Percentiles rank a stretch among this genome's conserved stretches.
phyloP scores from a whole-genome alignment of 345 rosid genomes.

The Eucalyptus pauciflora region DNA sequence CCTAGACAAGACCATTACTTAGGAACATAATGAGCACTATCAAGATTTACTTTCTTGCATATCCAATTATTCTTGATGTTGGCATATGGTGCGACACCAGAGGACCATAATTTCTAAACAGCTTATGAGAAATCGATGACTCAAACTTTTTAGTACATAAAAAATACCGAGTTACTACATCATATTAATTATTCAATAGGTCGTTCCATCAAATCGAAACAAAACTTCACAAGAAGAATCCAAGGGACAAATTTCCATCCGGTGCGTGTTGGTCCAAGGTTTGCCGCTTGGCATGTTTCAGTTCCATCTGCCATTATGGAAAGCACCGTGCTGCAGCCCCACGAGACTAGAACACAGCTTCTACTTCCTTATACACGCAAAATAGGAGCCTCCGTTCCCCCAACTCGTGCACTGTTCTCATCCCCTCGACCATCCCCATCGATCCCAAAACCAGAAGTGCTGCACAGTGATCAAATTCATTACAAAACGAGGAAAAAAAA shows the following conservation, averaged over 20 bases:
- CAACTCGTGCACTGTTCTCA: neutral
- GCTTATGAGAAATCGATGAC: neutral
- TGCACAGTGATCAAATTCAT: neutral
- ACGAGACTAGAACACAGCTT: neutral
- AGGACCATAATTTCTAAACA: neutral
- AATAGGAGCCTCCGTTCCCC: neutral
- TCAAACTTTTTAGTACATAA: rapidly evolving
- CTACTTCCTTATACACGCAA: neutral
- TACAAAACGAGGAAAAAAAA: neutral
- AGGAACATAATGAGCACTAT: neutral
- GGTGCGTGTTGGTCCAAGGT: neutral
- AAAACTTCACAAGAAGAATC: neutral
- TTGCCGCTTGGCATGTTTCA: neutral
- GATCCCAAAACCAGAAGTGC: neutral
- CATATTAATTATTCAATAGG: neutral
- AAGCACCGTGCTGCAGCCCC: neutral
- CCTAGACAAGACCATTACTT: neutral
- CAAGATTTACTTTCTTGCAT: neutral
- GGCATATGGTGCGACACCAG: too few species aligned
- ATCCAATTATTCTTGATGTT: neutral
- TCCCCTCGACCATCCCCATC: neutral
- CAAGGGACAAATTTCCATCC: neutral
- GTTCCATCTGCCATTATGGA: neutral
- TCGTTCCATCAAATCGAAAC: neutral
- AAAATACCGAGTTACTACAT: neutral